These are phyloP conservation scores for Dipodascus geniculatus DNA, from an alignment of 805 yeast genomes.

Conservation along the genomic window DNA sequence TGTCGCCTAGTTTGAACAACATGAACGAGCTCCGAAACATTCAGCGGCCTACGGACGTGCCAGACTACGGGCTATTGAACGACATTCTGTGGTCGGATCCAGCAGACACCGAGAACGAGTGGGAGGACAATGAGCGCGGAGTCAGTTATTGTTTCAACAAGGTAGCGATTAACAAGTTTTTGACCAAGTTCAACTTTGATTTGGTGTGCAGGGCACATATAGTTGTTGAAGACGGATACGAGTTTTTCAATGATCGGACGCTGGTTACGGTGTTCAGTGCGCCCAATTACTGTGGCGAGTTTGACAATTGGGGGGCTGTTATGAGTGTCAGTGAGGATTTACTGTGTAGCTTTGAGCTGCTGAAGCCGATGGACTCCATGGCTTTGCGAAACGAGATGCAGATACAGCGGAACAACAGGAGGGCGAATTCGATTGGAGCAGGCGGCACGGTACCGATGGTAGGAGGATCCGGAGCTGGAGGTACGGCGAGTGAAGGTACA, in stretches of 20 bases:
- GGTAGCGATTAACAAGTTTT: slow-evolving; percentile 58
- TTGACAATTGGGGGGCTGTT: slow-evolving; percentile 90
- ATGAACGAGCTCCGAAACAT: slow-evolving; percentile 62
- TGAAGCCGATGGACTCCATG: slow-evolving; percentile 66
- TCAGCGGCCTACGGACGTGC: slow-evolving; percentile 68
- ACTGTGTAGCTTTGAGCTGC: slow-evolving; percentile 76
- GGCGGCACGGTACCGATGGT: background rate
- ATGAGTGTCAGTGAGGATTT: slow-evolving; percentile 88
- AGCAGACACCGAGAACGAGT: slow-evolving; percentile 58
- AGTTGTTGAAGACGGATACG: slow-evolving; percentile 71
- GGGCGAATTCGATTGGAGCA: background rate
- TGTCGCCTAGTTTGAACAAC: slow-evolving; percentile 55
- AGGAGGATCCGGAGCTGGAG: background rate
- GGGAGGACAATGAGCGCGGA: slow-evolving; percentile 76
- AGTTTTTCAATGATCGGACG: slow-evolving; percentile 55
- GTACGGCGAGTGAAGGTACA: background rate
- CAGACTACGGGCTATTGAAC: slow-evolving; percentile 59
- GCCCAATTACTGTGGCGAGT: slow-evolving; percentile 63
- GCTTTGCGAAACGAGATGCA: slow-evolving; percentile 87
- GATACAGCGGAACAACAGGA: background rate
- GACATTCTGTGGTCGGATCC: slow-evolving; percentile 76
- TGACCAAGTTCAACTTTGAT: slow-evolving; percentile 60
- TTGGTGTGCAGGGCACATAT: slow-evolving; percentile 70
- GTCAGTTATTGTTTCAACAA: slow-evolving; percentile 65
- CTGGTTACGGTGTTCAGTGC: slow-evolving; percentile 59